A percentile compares a stretch with the other conserved stretches of the same genome.
phyloP scores from a whole-genome alignment of 106 monocot species.

The Ottelia alismoides region DNA sequence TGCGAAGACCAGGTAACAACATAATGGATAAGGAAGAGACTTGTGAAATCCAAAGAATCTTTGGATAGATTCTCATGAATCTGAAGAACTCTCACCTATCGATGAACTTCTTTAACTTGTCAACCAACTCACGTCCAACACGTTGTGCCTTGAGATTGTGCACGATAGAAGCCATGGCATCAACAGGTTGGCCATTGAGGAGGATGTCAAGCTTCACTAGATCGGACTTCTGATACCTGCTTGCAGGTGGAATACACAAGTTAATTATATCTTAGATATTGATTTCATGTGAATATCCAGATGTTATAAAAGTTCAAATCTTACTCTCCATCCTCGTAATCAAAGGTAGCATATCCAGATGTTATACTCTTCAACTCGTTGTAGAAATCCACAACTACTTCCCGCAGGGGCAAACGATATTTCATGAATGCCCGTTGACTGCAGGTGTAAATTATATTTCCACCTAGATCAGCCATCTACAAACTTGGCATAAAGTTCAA shows the following conservation, averaged over 20 bases:
- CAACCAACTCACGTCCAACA: slow-evolving; percentile 86
- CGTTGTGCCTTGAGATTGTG: slow-evolving; percentile 89
- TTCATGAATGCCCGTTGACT: slow-evolving; percentile 91
- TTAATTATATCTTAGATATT: too few species aligned
- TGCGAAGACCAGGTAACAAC: slow-evolving; percentile 14
- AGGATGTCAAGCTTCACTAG: slow-evolving; percentile 95
- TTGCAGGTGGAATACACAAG: too few species aligned
- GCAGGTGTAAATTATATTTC: slow-evolving; percentile 15
- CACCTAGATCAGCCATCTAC: too few species aligned
- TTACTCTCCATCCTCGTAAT: slow-evolving; percentile 98
- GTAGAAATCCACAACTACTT: slow-evolving; percentile 99
- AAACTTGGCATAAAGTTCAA: too few species aligned
- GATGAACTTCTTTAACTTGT: slow-evolving; percentile 79
- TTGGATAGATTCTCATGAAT: too few species aligned
- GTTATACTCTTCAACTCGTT: slow-evolving; percentile 94
- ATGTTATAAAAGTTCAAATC: too few species aligned
- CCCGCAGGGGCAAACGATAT: slow-evolving; percentile 74
- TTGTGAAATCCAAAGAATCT: too few species aligned
- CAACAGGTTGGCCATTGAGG: slow-evolving; percentile 93
- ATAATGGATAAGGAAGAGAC: too few species aligned
- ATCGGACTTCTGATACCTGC: slow-evolving; percentile 89
- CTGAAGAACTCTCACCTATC: slow-evolving; percentile 53
- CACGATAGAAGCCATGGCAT: slow-evolving; percentile 97
- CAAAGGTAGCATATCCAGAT: slow-evolving; percentile 98
- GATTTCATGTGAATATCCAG: too few species aligned